Percentiles rank a stretch among this genome's conserved stretches.
Evolutionary conservation across 228 moss, liverwort and hornwort species (phyloP).

Genomic region (Sphagnum magellanicum): DNA sequence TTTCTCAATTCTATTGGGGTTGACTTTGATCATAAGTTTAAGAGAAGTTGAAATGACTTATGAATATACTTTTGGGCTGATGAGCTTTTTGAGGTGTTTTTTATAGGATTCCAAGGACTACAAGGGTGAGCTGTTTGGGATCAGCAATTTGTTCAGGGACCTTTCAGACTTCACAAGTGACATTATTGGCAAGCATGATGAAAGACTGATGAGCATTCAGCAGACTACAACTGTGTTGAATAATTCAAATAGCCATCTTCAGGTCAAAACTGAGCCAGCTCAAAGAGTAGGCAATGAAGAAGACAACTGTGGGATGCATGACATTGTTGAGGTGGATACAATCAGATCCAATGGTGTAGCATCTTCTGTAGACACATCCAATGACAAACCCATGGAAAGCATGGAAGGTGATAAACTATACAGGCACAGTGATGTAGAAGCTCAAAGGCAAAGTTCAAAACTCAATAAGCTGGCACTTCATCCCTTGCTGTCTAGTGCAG

Average conservation of each 20-base stretch:
- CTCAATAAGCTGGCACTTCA: background rate
- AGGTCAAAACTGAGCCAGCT: conserved; percentile 5
- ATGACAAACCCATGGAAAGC: conserved; percentile 14
- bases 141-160: conserved; percentile 77
- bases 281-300: background rate
- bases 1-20: too few relatives aligned
- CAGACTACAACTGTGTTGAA: conserved; percentile 8
- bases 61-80: too few relatives aligned
- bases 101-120: conserved; percentile 81
- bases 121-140: conserved; percentile 91
- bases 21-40: too few relatives aligned
- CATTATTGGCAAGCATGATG: conserved; percentile 83
- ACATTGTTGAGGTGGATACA: conserved; percentile 5
- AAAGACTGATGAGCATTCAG: conserved; percentile 40
- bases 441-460: background rate
- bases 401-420: conserved; percentile 4
- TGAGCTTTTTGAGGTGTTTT: background rate
- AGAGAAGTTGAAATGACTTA: too few relatives aligned
- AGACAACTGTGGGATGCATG: conserved; percentile 6
- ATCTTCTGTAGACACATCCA: conserved; percentile 13
- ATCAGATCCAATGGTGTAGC: conserved; percentile 2
- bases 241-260: background rate
- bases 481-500: background rate
- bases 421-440: background rate
- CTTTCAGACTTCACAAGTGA: conserved; percentile 75